Evolutionary conservation across 345 rosid species (phyloP).

Genomic region (Orychophragmus violaceus): DNA sequence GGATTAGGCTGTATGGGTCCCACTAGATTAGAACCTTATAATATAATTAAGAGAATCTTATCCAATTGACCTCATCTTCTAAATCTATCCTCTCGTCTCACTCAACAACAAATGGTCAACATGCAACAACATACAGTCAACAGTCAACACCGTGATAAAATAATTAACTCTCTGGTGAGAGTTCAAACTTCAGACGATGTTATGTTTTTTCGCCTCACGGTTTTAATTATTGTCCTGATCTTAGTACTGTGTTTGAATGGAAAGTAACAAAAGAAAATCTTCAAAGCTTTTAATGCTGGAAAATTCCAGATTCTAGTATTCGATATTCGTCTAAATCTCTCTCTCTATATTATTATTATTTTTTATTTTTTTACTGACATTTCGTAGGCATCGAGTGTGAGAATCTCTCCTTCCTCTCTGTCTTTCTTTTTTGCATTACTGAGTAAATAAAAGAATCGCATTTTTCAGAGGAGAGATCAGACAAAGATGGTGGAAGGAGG

Average conservation of each 20-base stretch:
- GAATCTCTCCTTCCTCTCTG: background rate
- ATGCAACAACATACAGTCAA: too few relatives aligned
- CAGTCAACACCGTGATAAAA: background rate
- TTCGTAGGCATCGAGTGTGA: background rate
- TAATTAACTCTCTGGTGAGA: background rate
- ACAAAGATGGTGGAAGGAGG: conserved; percentile 72
- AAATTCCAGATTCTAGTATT: background rate
- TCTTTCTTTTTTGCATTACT: too few relatives aligned
- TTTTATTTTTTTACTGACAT: background rate
- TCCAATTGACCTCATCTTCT: conserved; percentile 1
- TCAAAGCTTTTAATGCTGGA: background rate
- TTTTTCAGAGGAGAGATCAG: background rate
- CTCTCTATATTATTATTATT: background rate
- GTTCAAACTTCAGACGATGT: background rate
- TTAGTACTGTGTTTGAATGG: background rate
- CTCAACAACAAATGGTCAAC: too few relatives aligned
- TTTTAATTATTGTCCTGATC: too few relatives aligned
- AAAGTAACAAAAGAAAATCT: background rate
- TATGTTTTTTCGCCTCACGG: too few relatives aligned
- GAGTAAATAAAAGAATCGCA: background rate
- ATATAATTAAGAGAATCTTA: conserved; percentile 5
- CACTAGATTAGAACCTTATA: background rate
- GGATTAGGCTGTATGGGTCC: conserved; percentile 14
- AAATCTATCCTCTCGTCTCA: background rate
- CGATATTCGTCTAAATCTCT: background rate